A percentile compares a stretch with the other conserved stretches of the same genome.
Evolutionary conservation across 2,329 filamentous ascomycete genomes (phyloP).

Genomic region (Penicillium sp.): DNA sequence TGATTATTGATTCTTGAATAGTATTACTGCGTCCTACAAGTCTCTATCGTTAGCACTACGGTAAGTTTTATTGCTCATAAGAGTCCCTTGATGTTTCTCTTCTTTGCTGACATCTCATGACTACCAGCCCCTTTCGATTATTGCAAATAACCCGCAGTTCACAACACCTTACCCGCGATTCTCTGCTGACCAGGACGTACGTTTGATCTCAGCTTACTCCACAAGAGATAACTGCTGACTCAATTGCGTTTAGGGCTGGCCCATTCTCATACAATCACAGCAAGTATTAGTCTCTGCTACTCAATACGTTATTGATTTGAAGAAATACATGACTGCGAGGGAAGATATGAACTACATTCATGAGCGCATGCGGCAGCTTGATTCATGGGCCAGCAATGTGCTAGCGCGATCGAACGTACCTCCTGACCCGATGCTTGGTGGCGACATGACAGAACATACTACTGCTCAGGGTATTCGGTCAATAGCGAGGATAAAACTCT

Average conservation of each 20-base stretch:
- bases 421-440: slow-evolving; percentile 29
- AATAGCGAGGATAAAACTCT: slow-evolving; percentile 51
- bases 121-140: slow-evolving; percentile 46
- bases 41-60: slow-evolving; percentile 51
- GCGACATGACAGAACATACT: slow-evolving; percentile 39
- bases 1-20: slow-evolving; percentile 22
- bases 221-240: neutral
- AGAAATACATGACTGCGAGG: slow-evolving; percentile 42
- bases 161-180: slow-evolving; percentile 49
- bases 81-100: neutral
- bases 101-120: neutral
- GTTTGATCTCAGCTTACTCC: slow-evolving; percentile 9
- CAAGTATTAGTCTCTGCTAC: slow-evolving; percentile 49
- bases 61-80: slow-evolving; percentile 31
- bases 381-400: slow-evolving; percentile 45
- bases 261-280: slow-evolving; percentile 48
- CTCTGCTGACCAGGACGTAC: slow-evolving; percentile 46
- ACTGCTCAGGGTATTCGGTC: slow-evolving; percentile 46
- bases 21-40: slow-evolving; percentile 52
- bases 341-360: slow-evolving; percentile 44
- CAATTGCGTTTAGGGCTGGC: slow-evolving; percentile 43
- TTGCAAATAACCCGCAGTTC: slow-evolving; percentile 50
- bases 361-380: slow-evolving; percentile 49
- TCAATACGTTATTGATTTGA: slow-evolving; percentile 48
- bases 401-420: slow-evolving; percentile 40